A percentile compares a stretch with the other conserved stretches of the same genome.
Conservation (phyloP, 345 rosid genomes). For the Acer campestre region DNA sequence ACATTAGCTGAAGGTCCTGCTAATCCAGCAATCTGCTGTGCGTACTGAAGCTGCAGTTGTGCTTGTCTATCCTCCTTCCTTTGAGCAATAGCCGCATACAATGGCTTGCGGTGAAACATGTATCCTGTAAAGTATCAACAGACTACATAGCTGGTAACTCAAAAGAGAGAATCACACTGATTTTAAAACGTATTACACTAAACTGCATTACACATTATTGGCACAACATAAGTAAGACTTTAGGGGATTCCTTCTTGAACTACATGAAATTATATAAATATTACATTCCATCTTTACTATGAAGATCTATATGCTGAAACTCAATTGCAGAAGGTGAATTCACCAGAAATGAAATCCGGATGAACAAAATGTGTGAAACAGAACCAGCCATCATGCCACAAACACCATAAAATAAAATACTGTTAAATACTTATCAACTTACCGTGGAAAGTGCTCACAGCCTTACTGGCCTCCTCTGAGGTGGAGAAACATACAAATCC, state of each 20-base stretch:
- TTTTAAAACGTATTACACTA: too few species aligned
- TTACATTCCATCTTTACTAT: too few species aligned
- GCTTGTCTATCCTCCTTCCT: conserved; percentile 71
- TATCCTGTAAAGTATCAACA: conserved; percentile 35
- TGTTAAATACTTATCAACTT: neutral
- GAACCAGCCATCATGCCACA: neutral
- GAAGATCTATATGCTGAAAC: too few species aligned
- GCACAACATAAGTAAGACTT: neutral
- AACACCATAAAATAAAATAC: neutral
- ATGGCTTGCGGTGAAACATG: conserved; percentile 66
- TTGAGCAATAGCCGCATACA: conserved; percentile 78
- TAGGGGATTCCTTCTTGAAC: too few species aligned
- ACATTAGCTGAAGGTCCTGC: conserved; percentile 55
- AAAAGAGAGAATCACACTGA: neutral
- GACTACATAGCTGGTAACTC: conserved; percentile 9
- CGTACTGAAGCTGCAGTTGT: conserved; percentile 55
- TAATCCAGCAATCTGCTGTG: conserved; percentile 46
- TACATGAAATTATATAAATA: too few species aligned
- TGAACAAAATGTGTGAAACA: neutral
- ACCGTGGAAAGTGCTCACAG: conserved; percentile 62
- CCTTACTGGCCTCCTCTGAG: conserved; percentile 64
- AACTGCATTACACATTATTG: too few species aligned
- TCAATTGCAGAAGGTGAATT: too few species aligned
- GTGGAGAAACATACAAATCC: conserved; percentile 79
- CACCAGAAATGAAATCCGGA: too few species aligned